A percentile compares a stretch with the other conserved stretches of the same genome.
Conservation (phyloP, 768 basidiomycete species). For the Cystofilobasidium ferigula region DNA sequence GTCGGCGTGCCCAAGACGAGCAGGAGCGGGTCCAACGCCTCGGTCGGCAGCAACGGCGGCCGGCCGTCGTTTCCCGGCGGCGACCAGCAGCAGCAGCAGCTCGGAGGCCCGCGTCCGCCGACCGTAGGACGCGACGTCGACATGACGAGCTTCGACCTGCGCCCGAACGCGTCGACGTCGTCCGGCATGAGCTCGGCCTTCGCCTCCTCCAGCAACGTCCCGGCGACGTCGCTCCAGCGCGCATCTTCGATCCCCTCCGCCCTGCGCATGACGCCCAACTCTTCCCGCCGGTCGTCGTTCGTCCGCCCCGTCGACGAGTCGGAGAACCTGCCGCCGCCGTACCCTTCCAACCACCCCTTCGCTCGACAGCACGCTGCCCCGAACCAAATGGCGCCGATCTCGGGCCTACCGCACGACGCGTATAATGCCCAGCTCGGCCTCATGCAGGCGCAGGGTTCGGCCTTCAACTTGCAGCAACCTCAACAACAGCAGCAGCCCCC, state of each 20-base stretch:
- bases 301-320: not conserved
- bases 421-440: not conserved
- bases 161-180: not conserved
- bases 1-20: not conserved
- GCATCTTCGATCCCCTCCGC: not conserved
- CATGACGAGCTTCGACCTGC: not conserved
- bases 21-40: not conserved
- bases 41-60: not conserved
- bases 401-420: not conserved
- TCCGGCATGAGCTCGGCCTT: not conserved
- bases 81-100: not conserved
- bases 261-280: constrained; percentile 6
- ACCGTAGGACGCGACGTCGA: not conserved
- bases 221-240: not conserved
- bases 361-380: not conserved
- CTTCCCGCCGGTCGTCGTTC: not conserved
- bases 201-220: not conserved
- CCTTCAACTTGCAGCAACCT: not conserved
- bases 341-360: not conserved
- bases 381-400: not conserved
- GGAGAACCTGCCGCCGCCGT: not conserved
- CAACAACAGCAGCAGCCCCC: not conserved
- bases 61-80: not conserved
- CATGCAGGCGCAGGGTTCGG: not conserved
- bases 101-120: not conserved